Conservation (phyloP, 2,329 filamentous ascomycete species). For the Colletotrichum limetticola region DNA sequence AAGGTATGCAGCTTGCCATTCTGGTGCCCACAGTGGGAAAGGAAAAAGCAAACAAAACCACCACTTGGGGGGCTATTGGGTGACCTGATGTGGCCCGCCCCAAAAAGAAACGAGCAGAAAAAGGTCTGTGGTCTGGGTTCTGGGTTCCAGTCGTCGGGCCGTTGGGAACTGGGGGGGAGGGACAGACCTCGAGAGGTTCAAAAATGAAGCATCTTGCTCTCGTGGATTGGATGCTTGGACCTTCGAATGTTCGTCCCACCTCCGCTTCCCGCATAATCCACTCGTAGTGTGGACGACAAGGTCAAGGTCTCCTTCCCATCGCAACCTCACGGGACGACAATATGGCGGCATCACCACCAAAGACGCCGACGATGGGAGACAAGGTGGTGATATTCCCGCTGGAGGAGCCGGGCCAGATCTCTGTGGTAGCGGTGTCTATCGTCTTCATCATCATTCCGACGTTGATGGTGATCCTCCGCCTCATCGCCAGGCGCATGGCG, state of each 20-base stretch:
- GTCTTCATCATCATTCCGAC: constrained; percentile 23
- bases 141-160: neutral
- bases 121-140: neutral
- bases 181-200: neutral
- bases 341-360: constrained; percentile 11
- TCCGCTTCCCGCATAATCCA: constrained; percentile 1
- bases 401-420: constrained; percentile 15
- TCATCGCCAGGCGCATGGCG: constrained; percentile 28
- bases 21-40: neutral
- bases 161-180: neutral
- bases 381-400: constrained; percentile 10
- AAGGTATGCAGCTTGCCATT: neutral
- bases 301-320: neutral
- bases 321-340: neutral
- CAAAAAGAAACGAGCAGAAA: neutral
- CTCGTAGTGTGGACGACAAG: neutral
- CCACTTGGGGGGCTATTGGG: neutral
- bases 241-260: neutral
- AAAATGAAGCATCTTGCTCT: constrained; percentile 1
- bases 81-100: neutral
- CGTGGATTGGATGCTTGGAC: neutral
- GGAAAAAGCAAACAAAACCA: constrained; percentile 21
- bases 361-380: neutral
- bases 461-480: constrained; percentile 6
- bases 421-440: constrained; percentile 26